These are phyloP conservation scores for Wakefieldia striispora DNA, from an alignment of 768 basidiomycete species.

Conservation along the genomic window DNA sequence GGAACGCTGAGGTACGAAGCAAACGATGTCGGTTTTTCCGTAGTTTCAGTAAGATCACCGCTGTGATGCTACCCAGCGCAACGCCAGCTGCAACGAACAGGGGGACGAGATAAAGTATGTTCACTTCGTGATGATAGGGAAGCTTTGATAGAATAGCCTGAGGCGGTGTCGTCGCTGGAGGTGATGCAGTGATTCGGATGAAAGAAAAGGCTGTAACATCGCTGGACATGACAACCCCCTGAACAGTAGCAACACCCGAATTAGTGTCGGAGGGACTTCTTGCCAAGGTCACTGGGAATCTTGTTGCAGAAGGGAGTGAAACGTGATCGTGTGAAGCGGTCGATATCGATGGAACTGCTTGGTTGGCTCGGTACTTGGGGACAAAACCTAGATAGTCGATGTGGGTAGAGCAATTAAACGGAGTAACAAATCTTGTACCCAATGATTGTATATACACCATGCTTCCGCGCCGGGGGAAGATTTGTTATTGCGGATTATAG, in stretches of 20 bases:
- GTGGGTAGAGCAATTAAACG: constrained; percentile 2
- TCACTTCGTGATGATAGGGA: constrained; percentile 20
- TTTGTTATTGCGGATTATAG: constrained; percentile 23
- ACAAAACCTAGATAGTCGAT: constrained; percentile 4
- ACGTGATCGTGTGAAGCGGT: constrained; percentile 33
- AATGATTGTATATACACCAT: constrained; percentile 21
- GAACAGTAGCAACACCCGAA: not conserved
- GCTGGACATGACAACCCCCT: constrained; percentile 2
- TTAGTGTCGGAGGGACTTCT: not conserved
- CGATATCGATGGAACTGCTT: constrained; percentile 6
- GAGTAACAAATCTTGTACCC: constrained; percentile 11
- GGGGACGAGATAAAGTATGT: constrained; percentile 27
- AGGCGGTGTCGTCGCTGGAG: constrained; percentile 20
- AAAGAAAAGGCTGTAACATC: constrained; percentile 17
- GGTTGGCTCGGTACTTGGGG: constrained; percentile 13
- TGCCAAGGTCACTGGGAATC: constrained; percentile 10
- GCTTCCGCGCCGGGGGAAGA: not conserved
- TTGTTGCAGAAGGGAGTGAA: constrained; percentile 38
- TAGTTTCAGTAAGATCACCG: constrained; percentile 10
- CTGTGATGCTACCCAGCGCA: constrained; percentile 19
- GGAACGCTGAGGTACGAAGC: constrained; percentile 15
- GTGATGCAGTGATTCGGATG: constrained; percentile 35
- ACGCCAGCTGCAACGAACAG: constrained; percentile 27
- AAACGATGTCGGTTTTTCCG: constrained; percentile 4
- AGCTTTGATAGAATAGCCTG: constrained; percentile 16